A percentile compares a stretch with the other conserved stretches of the same genome.
phyloP scores from a whole-genome alignment of 1,284 basidiomycete genomes.

The Rhodotorula mucilaginosa region DNA sequence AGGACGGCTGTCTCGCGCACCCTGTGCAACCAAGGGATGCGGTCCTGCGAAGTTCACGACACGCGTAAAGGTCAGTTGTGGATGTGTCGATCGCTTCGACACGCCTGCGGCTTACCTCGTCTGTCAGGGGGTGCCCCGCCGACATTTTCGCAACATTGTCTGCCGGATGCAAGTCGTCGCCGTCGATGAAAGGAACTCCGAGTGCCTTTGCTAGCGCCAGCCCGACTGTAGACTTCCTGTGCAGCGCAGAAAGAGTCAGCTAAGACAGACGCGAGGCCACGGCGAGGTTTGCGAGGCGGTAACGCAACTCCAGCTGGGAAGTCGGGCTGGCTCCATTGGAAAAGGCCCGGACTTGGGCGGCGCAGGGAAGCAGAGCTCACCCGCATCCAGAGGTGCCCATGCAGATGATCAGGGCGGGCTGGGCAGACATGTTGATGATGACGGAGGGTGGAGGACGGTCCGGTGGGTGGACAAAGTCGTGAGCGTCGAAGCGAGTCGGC shows the following conservation, averaged over 20 bases:
- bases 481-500: too few relatives aligned
- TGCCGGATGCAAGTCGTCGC: constrained; percentile 80
- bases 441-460: too few relatives aligned
- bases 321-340: background rate
- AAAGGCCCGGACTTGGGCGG: too few relatives aligned
- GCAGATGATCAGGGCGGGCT: constrained; percentile 38
- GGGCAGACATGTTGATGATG: constrained; percentile 9
- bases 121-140: constrained; percentile 69
- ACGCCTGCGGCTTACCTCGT: constrained; percentile 54
- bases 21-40: constrained; percentile 77
- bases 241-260: background rate
- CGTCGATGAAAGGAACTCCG: constrained; percentile 75
- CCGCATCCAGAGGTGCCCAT: constrained; percentile 45
- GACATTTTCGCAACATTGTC: constrained; percentile 88
- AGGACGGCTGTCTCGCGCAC: constrained; percentile 65
- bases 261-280: background rate
- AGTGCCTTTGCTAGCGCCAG: constrained; percentile 62
- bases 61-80: background rate
- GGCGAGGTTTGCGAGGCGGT: background rate
- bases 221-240: constrained; percentile 83
- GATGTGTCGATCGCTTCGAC: too few relatives aligned
- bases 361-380: constrained; percentile 1
- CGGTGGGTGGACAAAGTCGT: background rate
- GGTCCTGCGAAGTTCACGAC: constrained; percentile 51
- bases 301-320: background rate